Evolutionary conservation across 2,329 filamentous ascomycete genomes (phyloP).

Genomic region (Pseudopithomyces chartarum): DNA sequence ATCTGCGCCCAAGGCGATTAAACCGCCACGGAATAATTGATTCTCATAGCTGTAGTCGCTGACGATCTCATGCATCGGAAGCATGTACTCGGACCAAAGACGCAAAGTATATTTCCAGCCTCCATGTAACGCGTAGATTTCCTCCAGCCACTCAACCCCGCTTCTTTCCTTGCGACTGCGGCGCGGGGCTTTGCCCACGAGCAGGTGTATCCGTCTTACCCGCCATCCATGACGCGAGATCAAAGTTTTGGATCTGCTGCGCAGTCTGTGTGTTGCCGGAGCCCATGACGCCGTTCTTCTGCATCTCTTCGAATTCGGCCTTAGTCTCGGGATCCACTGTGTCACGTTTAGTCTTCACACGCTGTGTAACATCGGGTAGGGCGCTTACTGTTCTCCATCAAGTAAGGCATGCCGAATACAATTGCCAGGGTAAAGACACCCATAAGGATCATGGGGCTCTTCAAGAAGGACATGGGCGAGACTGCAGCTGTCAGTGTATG

Average conservation of each 20-base stretch:
- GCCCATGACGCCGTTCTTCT: conserved; percentile 72
- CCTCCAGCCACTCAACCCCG: conserved; percentile 3
- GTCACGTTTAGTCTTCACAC: conserved; percentile 13
- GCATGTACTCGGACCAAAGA: too few species aligned
- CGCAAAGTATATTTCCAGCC: too few species aligned
- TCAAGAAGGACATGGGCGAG: conserved; percentile 79
- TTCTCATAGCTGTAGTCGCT: too few species aligned
- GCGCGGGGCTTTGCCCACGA: conserved; percentile 35
- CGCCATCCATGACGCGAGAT: conserved; percentile 71
- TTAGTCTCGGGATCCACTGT: conserved; percentile 95
- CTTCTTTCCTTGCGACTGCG: conserved; percentile 19
- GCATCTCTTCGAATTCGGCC: conserved; percentile 89
- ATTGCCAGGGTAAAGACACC: conserved; percentile 80
- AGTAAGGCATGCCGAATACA: conserved; percentile 90
- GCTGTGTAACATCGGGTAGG: not conserved
- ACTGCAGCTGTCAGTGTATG: conserved; percentile 55
- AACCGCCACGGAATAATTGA: too few species aligned
- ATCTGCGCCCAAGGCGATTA: too few species aligned
- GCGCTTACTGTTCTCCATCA: conserved; percentile 91
- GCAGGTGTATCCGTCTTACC: conserved; percentile 51
- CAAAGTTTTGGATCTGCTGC: conserved; percentile 65
- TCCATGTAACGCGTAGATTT: too few species aligned
- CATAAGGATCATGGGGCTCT: conserved; percentile 97
- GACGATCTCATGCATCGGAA: too few species aligned
- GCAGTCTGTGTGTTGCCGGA: conserved; percentile 44